A percentile compares a stretch with the other conserved stretches of the same genome.
phyloP scores from a whole-genome alignment of 208 protist genomes.

The Trypanosoma cruzi region DNA sequence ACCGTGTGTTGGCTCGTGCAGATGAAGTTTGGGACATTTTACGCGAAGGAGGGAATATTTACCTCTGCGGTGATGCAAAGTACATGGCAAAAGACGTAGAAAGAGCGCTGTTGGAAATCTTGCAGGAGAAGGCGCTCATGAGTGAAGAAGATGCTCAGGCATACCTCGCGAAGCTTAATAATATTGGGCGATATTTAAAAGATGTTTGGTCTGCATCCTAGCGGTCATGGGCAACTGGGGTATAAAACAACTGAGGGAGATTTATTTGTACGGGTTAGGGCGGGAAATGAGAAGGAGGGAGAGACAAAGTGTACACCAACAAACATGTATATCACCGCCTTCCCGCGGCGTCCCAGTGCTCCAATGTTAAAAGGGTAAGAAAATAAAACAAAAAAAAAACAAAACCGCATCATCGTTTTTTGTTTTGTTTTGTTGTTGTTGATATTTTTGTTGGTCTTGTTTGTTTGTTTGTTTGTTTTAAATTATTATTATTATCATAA shows the following conservation, averaged over 20 bases:
- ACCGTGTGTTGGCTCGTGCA: conserved; percentile 66
- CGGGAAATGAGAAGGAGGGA: neutral
- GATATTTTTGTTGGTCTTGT: neutral
- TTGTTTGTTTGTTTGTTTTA: neutral
- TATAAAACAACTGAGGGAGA: conserved; percentile 4
- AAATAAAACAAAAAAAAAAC: no score
- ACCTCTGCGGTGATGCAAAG: conserved; percentile 93
- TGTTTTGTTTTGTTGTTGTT: neutral
- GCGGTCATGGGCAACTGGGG: neutral
- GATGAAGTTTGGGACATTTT: conserved; percentile 80
- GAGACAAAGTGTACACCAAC: neutral
- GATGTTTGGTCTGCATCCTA: conserved; percentile 83
- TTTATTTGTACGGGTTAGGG: neutral
- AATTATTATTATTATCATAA: no score
- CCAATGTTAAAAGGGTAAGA: neutral
- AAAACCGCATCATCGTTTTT: neutral
- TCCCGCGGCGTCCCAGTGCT: no score
- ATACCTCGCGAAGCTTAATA: conserved; percentile 58
- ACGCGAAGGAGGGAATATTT: conserved; percentile 71
- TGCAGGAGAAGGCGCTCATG: conserved; percentile 53
- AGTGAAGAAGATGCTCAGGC: conserved; percentile 41
- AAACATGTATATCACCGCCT: neutral
- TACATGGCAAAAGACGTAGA: conserved; percentile 93
- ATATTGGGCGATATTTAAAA: conserved; percentile 76
- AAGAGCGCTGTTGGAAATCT: conserved; percentile 49